Evolutionary conservation across 192 early-diverging fungal species (phyloP).

Genomic region (Coemansia reversa): DNA sequence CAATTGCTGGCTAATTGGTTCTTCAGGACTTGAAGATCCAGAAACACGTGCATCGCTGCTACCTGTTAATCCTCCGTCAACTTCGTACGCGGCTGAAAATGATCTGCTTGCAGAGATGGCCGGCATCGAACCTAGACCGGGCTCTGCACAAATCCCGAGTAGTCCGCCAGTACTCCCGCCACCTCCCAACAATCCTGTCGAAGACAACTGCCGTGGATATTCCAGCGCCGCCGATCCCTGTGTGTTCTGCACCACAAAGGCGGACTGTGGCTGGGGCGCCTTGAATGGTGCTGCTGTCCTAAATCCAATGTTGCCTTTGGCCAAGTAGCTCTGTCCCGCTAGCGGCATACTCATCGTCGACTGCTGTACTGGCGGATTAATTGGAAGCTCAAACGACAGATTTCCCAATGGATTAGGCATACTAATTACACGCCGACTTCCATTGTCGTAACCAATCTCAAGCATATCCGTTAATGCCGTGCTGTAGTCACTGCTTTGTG

Average conservation of each 20-base stretch:
- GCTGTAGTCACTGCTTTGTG: slow-evolving; percentile 1
- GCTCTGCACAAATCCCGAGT: neutral
- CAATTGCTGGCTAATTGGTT: slow-evolving; percentile 18
- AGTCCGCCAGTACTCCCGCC: slow-evolving; percentile 2
- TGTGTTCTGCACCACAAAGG: neutral
- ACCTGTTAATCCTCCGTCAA: neutral
- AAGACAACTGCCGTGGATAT: neutral
- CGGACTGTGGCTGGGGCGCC: slow-evolving; percentile 1
- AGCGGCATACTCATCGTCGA: slow-evolving; percentile 15
- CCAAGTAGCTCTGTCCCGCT: neutral
- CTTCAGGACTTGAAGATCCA: slow-evolving; percentile 11
- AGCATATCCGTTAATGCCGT: slow-evolving; percentile 28
- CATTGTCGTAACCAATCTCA: slow-evolving; percentile 36
- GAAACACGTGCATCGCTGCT: neutral
- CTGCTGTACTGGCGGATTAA: slow-evolving; percentile 34
- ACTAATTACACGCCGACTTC: slow-evolving; percentile 41
- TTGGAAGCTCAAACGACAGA: slow-evolving; percentile 44
- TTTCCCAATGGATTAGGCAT: slow-evolving; percentile 53
- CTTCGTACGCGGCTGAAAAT: neutral
- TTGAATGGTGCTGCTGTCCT: neutral
- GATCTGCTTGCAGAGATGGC: neutral
- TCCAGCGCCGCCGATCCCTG: neutral
- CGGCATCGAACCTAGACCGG: neutral
- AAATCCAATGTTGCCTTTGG: neutral
- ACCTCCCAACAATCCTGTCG: neutral